Base-by-base conservation (phyloP, 345 rosid species). In the Rhodomyrtus tomentosa region DNA sequence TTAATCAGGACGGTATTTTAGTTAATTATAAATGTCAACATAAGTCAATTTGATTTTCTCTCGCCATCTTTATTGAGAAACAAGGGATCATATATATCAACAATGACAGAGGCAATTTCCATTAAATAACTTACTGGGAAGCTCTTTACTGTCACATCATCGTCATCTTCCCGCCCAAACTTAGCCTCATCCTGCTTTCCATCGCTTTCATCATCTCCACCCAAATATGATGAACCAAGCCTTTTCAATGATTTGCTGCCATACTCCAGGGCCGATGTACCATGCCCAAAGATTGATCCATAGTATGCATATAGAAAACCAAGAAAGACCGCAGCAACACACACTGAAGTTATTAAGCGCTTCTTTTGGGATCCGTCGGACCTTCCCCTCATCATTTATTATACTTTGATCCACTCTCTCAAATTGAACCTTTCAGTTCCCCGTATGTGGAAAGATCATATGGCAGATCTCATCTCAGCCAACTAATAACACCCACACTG, bases 311-410 rank as follows among this genome's bases (percentile, higher is more conserved):
- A 98, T 53, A 96, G 83, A 86, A 95, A 96, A 50, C 93, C 94
- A 80, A 95, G 89, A 89, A 96, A 89, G 80, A 95, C 40, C 20
- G 91, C 91, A 55, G 92, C 88, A 21, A 88, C 84, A 87, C 94
- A 90, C 58, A 93, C 76, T 1, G 90, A 89, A 84, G 93, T 92
- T 84, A 95, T 87, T 22, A 98, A 83, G 80, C 95, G 92, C 93
- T 93, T 96, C 95, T 94, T 98, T 85, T 93, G 98, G 86, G 91
- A 92, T 86, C 93, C 98, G 81, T 96, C 98, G 79, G 96, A 85
- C 92, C 98, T 96, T 90, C 98, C 98, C 91, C 99, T 96, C 96
- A 93, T 96, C 83, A 81, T 89, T 89, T 85, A 82, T 58, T 86
- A 55, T 54, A 58, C 55, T 82, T 73, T 29, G 36, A 80, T 52